Base-by-base conservation (phyloP, 768 basidiomycete species). In the Xanthoconium purpureum region DNA sequence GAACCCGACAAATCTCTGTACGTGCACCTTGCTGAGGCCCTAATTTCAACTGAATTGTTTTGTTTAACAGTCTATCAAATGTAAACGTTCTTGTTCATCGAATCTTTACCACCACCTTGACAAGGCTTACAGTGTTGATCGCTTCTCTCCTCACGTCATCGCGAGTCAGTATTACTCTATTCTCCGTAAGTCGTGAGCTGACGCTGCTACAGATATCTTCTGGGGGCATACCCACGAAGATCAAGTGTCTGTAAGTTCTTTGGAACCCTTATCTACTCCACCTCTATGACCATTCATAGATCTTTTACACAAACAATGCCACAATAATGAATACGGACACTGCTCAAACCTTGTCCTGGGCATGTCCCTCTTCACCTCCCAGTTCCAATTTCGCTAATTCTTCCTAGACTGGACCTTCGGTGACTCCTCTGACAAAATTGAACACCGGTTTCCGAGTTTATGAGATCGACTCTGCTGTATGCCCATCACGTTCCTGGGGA, bases 201-300 rank as follows among this genome's bases (percentile, higher is more conserved):
- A 60, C 54, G 49, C 50, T 47, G 29, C 39, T 49, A 38, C 52
- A 84, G 87, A 81, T 60, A 82, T 89, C n/a, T 89, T 90, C 75
- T 91, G 77, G 65, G 89, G 89, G 7, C 89, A 91, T 63, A 82
- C 84, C 0, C 88, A 90, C 54, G 85, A 89, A 66, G 88, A 90
- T 68, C 80, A 88, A 70, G 60, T 88, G 39, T 84, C 80, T 32
- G 86, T 86, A 56, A 29, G 77, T 53, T 32, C n/a, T 47, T 52
- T 15, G 9, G 33, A 43, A 28, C n/a, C 29, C 20, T 3, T 18
- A 8, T 32, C 30, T 17, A 42, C 13, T 44, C 24, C 20, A 18
- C 49, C 17, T 45, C 50, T 35, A 36, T 47, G 38, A 54, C 36
- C 9, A 15, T 29, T 50, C 44, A 32, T 49, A 88, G 85, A 84